Base-by-base conservation (phyloP, 257 asterid species). In the Prunella vulgaris region DNA sequence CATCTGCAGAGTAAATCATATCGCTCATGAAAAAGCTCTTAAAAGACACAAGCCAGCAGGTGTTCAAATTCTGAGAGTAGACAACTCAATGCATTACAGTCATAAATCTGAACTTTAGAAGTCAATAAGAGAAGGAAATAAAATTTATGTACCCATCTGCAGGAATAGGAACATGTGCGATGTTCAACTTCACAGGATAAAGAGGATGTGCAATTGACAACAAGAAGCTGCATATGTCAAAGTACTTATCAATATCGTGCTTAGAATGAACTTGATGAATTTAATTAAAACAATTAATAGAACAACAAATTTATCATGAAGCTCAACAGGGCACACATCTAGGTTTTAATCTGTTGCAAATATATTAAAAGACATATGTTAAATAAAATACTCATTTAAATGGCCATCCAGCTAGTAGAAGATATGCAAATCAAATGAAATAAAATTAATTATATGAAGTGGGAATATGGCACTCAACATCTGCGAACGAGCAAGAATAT, bases 111-210 rank as follows among this genome's bases (percentile, higher is more conserved):
- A 71, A 70, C 22, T 40, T 52, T 7, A 56, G 35, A 51, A 27
- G 13, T 54, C 25, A 59, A 38, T 24, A 49, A 37, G 46, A 49
- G 52, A 21, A 81, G 44, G 56, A 64, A 13, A 70, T 44, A 49
- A n/a, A n/a, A 57, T 54, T 60, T 60, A 65, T 90, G 81, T 79
- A 95, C 99, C 95, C 97, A 67, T 92, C 96, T 12, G 90, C 53
- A 72, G 97, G 95, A 84, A 82, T 76, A 72, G 21, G 53, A 46
- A 15, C 21, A 74, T 63, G 81, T 69, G 96, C 66, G 69, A 85
- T 71, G 64, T 75, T 78, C 87, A 88, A 81, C 89, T 88, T 92
- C 78, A 83, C 87, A 27, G 98, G 90, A 75, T 70, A 35, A 13
- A 89, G 73, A 70, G 98, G 99, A 79, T 88, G 85, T 37, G 85